Base-by-base conservation (phyloP, 1,284 basidiomycete species). In the Paramarasmius palmivorus region DNA sequence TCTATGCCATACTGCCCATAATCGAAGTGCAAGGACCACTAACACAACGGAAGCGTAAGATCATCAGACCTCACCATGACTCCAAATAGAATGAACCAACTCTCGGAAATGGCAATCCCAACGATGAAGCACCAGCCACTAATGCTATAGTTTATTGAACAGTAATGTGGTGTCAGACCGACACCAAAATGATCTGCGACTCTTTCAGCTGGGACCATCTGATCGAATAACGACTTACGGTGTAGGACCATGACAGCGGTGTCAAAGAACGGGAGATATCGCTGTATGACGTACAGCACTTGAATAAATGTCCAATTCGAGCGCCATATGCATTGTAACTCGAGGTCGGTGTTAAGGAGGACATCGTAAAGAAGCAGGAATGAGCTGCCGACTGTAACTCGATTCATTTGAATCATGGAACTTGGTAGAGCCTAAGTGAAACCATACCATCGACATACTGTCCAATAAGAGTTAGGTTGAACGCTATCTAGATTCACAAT, bases 201-300 rank as follows among this genome's bases (percentile, higher is more conserved):
- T 6, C 7, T 32, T 12, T 32, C 29, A 32, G 12, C 29, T 12
- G 12, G 29, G 29, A 6, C 29, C 29, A 32, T 32, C 12, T 6
- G 29, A 32, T 32, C 12, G 29, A 6, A 32, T 12, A 32, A 32
- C 23, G 9, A 32, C 42, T 25, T 45, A 45, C 42, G 26, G 15
- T 45, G 26, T 15, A 45, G 42, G 3, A 29, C 10, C 23, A 45
- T 14, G 3, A 6, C 42, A 3, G 26, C 25, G 25, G 42, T 45
- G 26, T 45, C 42, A 26, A 45, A 32, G 26, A 45, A 45, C 23
- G 42, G 42, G 23, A 45, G 42, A 14, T 45, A 45, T 26, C 42
- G 42, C 29, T 45, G 42, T 14, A 32, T 9, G 12, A 45, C 14
- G 17, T 45, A 45, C 10, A 45, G 25, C 23, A 25, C 42, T 4